A percentile compares a stretch with the other conserved stretches of the same genome.
phyloP scores from a whole-genome alignment of 176 grass and related monocot genomes.

The Tillandsia fasciculata region DNA sequence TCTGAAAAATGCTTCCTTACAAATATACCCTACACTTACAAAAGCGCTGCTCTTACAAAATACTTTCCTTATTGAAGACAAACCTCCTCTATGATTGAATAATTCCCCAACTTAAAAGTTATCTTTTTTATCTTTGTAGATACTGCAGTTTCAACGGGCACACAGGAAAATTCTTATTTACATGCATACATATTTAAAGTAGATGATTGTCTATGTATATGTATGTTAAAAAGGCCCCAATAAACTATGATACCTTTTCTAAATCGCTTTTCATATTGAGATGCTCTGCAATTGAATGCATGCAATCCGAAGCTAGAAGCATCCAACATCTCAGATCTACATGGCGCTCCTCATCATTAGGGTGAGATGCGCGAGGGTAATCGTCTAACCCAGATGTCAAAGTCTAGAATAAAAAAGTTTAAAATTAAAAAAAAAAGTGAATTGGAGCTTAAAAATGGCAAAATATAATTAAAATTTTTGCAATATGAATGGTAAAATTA shows the following conservation, averaged over 20 bases:
- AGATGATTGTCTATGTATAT: not conserved
- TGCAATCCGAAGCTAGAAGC: conserved; percentile 87
- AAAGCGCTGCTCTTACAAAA: no score
- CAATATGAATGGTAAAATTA: conserved; percentile 15
- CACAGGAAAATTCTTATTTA: no score
- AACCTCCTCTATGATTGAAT: no score
- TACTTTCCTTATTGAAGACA: no score
- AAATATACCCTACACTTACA: no score
- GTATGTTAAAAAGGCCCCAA: conserved; percentile 6
- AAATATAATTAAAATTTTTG: not conserved
- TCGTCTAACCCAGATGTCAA: conserved; percentile 95
- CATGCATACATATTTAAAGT: no score
- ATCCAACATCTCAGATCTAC: conserved; percentile 93
- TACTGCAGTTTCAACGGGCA: no score
- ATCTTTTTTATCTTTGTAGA: no score
- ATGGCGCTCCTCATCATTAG: conserved; percentile 84
- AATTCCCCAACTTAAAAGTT: no score
- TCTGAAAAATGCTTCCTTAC: no score
- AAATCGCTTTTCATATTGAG: conserved; percentile 53
- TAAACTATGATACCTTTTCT: conserved; percentile 44
- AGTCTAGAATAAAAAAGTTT: conserved; percentile 43
- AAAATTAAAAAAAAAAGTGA: not conserved
- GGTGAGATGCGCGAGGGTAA: conserved; percentile 92
- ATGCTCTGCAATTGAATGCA: conserved; percentile 66
- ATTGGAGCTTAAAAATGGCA: no score